Conservation (phyloP, 2,329 filamentous ascomycete species). For the Botrytis pseudocinerea region DNA sequence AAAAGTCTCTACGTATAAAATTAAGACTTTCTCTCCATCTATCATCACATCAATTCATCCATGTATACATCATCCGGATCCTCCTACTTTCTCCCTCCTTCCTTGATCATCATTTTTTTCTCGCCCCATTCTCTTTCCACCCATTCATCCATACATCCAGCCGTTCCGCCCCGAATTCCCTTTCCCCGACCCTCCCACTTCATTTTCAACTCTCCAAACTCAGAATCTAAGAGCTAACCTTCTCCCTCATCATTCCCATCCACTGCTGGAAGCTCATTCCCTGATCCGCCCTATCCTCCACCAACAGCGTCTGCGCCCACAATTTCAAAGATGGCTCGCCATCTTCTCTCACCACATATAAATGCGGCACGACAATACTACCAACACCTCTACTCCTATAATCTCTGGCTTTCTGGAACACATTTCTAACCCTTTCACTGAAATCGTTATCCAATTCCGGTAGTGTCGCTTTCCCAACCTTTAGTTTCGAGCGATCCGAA, state of each 20-base stretch:
- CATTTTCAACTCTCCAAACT: neutral
- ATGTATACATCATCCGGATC: neutral
- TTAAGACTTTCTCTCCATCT: neutral
- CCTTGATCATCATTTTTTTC: neutral
- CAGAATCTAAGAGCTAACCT: constrained; percentile 60
- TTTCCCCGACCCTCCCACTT: neutral
- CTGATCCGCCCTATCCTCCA: constrained; percentile 94
- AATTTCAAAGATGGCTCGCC: constrained; percentile 92
- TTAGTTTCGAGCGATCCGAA: constrained; percentile 77
- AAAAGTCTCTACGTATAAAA: neutral
- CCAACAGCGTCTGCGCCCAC: constrained; percentile 93
- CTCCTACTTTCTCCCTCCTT: neutral
- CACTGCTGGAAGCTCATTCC: constrained; percentile 90
- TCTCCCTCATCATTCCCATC: constrained; percentile 89
- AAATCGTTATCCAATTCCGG: constrained; percentile 94
- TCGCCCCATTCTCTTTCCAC: neutral
- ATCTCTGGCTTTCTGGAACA: constrained; percentile 89
- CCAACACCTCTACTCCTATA: constrained; percentile 84
- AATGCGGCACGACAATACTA: constrained; percentile 86
- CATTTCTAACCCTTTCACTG: constrained; percentile 87
- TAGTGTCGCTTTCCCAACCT: constrained; percentile 85
- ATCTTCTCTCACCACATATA: constrained; percentile 93
- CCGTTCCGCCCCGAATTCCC: neutral
- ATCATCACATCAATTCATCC: neutral
- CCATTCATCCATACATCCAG: neutral